Base-by-base conservation (phyloP, 1,284 basidiomycete genomes). In the Ustilago sp. region DNA sequence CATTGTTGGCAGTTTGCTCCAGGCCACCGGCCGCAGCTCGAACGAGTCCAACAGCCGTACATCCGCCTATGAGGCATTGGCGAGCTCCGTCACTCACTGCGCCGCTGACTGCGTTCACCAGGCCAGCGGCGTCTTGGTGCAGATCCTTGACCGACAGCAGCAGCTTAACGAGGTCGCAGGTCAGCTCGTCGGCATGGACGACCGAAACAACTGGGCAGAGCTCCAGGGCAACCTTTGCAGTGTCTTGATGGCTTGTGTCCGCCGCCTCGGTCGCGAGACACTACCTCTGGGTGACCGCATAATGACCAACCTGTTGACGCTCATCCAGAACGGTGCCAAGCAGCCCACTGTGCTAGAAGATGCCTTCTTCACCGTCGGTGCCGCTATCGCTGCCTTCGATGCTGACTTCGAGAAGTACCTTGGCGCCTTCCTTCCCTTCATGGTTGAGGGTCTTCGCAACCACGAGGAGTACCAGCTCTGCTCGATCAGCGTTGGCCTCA, bases 161-260 rank as follows among this genome's bases (percentile, higher is more conserved):
- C 92, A 93, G 59, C 89, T 99, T 31, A 88, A 98, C 53, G 88
- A 87, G 60, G 91, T 98, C 88, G 80, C 79, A 8, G 59, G 59
- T 48, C 96, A 99, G 88, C 93, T 99, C 59, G 89, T 99, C 52
- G 97, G 96, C 59, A 89, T 92, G 50, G 96, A 99, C 87, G 96
- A 99, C 86, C 91, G 94, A 78, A 96, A 96, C 88, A 99, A 98
- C 89, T 98, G 96, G 94, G 96, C 95, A 85, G 96, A 99, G 87
- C 89, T 99, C 48, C 95, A 98, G 87, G 93, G 94, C 87, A 97
- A 96, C 87, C 90, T 98, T 83, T 98, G 95, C 87, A 92, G 92
- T 54, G 83, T 85, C 17, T 58, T 83, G 8, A 83, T 81, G 74
- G 81, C 84, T 8, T 70, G 75, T 31, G 79, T 85, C 17, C 78